Evolutionary conservation across 2,329 filamentous ascomycete genomes (phyloP).

Genomic region (Aspergillus unguis): DNA sequence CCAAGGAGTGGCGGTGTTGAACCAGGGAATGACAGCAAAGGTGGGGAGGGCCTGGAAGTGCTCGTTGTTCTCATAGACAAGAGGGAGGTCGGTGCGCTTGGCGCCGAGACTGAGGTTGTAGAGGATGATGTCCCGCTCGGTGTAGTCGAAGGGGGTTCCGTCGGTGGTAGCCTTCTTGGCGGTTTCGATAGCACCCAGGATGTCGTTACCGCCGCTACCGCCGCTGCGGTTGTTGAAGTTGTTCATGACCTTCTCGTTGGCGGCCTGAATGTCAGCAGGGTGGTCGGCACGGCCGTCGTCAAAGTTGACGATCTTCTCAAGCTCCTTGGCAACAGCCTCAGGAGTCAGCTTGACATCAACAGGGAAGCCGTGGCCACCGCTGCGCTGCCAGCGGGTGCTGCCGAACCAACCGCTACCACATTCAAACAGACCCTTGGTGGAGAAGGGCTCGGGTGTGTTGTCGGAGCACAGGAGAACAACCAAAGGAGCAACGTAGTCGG

Average conservation of each 20-base stretch:
- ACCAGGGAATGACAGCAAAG: conserved; percentile 95
- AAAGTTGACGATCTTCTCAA: conserved; percentile 79
- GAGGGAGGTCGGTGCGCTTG: conserved; percentile 80
- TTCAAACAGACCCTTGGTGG: conserved; percentile 87
- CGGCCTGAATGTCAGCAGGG: conserved; percentile 74
- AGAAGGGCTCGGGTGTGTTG: conserved; percentile 70
- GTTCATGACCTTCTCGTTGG: conserved; percentile 73
- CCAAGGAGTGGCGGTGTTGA: conserved; percentile 78
- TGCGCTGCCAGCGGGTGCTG: conserved; percentile 90
- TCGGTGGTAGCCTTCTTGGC: conserved; percentile 69
- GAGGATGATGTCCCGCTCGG: conserved; percentile 83
- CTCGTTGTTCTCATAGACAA: conserved; percentile 86
- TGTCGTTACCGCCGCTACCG: conserved; percentile 56
- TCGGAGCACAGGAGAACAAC: conserved; percentile 85
- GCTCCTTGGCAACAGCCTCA: conserved; percentile 74
- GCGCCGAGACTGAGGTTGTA: conserved; percentile 95
- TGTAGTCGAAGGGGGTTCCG: conserved; percentile 75
- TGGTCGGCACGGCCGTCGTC: conserved; percentile 84
- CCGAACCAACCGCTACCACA: conserved; percentile 92
- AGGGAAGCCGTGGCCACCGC: conserved; percentile 86
- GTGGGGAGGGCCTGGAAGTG: conserved; percentile 92
- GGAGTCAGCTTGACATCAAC: conserved; percentile 78
- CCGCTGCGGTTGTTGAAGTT: conserved; percentile 76
- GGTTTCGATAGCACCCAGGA: conserved; percentile 70
- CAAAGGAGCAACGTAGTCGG: conserved; percentile 92